phyloP scores from a whole-genome alignment of 2,329 filamentous ascomycete genomes.

The Neonectria hederae region DNA sequence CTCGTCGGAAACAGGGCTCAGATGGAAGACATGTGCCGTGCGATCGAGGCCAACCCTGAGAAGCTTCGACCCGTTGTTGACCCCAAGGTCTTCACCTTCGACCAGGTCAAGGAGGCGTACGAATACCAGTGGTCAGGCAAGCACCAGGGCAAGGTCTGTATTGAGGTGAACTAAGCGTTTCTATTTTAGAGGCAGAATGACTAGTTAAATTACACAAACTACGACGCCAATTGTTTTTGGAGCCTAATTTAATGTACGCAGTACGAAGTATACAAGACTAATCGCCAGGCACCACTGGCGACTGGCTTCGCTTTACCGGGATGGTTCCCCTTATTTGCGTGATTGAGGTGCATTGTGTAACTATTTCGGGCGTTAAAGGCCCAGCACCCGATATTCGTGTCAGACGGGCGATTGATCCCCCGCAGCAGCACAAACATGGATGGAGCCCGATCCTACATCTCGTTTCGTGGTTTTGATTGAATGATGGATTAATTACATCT shows the following conservation, averaged over 20 bases:
- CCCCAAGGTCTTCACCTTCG: constrained; percentile 54
- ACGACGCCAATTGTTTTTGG: neutral
- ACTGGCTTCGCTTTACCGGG: neutral
- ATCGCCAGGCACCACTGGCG: neutral
- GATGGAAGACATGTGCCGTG: constrained; percentile 62
- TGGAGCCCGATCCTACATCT: neutral
- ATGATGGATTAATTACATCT: constrained; percentile 8
- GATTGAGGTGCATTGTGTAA: neutral
- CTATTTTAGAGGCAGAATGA: neutral
- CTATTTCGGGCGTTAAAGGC: neutral
- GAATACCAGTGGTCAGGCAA: constrained; percentile 51
- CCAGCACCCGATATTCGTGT: constrained; percentile 4
- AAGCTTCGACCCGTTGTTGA: constrained; percentile 59
- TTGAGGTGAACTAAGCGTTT: constrained; percentile 42
- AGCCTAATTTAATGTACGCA: neutral
- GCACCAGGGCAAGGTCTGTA: constrained; percentile 53
- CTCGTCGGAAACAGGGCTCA: constrained; percentile 56
- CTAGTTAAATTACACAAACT: neutral
- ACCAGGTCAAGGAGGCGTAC: constrained; percentile 56
- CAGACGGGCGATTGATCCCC: constrained; percentile 16
- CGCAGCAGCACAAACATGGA: neutral
- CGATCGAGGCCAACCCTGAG: constrained; percentile 57
- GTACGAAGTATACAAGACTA: neutral
- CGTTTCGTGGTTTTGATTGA: neutral
- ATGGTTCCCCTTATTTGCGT: neutral